A percentile compares a stretch with the other conserved stretches of the same genome.
phyloP scores from a whole-genome alignment of 139 green algal species.

The Bryopsis sp. region DNA sequence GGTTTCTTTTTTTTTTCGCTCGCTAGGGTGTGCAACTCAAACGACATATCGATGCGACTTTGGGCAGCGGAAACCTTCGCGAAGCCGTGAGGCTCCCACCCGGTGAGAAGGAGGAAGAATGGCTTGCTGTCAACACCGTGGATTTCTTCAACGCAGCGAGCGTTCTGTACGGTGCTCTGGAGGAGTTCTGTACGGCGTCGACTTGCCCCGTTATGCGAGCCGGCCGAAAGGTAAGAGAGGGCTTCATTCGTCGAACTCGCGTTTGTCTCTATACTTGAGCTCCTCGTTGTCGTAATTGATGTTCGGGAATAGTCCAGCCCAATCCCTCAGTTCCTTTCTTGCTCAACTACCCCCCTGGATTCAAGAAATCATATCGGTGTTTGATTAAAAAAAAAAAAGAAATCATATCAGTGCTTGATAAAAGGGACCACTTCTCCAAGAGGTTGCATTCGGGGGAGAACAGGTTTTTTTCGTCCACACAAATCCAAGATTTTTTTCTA shows the following conservation, averaged over 20 bases:
- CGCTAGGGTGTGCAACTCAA: slow-evolving; percentile 74
- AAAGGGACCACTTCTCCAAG: too few species aligned
- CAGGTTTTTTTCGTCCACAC: too few species aligned
- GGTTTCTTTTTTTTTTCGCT: neutral
- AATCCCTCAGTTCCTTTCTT: too few species aligned
- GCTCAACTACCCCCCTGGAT: too few species aligned
- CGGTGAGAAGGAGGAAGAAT: slow-evolving; percentile 71
- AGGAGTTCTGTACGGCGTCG: slow-evolving; percentile 85
- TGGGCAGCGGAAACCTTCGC: slow-evolving; percentile 73
- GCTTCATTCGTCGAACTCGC: neutral
- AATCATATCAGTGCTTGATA: too few species aligned
- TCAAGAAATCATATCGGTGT: too few species aligned
- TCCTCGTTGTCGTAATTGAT: too few species aligned
- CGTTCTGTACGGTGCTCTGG: slow-evolving; percentile 85
- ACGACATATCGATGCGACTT: slow-evolving; percentile 81
- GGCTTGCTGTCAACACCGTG: slow-evolving; percentile 82
- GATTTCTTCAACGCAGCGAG: slow-evolving; percentile 97
- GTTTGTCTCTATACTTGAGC: slow-evolving; percentile 9
- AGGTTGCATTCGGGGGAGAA: too few species aligned
- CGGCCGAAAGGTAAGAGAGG: slow-evolving; percentile 61
- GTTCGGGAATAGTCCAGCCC: too few species aligned
- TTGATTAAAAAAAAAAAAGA: too few species aligned
- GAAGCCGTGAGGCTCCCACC: slow-evolving; percentile 73
- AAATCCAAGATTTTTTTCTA: too few species aligned
- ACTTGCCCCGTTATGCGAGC: slow-evolving; percentile 92